Conservation (phyloP, 768 basidiomycete species). For the Inosperma sp. region DNA sequence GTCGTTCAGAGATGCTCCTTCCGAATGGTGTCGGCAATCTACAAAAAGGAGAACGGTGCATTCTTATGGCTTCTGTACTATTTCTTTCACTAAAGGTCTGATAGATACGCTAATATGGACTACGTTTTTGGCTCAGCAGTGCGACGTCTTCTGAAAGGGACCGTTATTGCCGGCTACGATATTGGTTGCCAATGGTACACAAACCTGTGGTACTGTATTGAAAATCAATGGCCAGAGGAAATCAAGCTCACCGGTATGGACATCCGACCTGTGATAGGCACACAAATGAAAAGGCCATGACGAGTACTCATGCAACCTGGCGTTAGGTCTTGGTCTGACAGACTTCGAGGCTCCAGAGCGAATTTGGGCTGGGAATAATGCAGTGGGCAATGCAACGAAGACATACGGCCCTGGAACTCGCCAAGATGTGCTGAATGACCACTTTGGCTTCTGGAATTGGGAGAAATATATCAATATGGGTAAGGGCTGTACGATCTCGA, state of each 20-base stretch:
- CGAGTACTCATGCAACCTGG: constrained; percentile 25
- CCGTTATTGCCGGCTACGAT: constrained; percentile 10
- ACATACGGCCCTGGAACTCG: no score
- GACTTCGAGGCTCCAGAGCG: no score
- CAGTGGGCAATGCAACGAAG: no score
- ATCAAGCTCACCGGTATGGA: not conserved
- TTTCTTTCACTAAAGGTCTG: not conserved
- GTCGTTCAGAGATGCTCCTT: no score
- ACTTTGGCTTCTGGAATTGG: no score
- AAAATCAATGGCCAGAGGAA: constrained; percentile 6
- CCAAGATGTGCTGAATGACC: no score
- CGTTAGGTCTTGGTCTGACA: constrained; percentile 26
- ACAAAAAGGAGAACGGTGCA: no score
- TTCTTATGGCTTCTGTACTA: constrained; percentile 4
- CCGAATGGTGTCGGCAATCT: no score
- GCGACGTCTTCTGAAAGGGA: no score
- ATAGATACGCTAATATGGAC: constrained; percentile 1
- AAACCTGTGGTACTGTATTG: constrained; percentile 22
- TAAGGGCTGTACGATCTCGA: not conserved
- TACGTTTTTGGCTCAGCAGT: no score
- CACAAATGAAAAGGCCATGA: constrained; percentile 18
- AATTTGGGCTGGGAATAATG: no score
- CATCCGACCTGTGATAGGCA: not conserved
- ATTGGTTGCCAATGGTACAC: constrained; percentile 9
- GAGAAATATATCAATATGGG: constrained; percentile 18